These are phyloP conservation scores for Globisporangium takayamanum DNA, from an alignment of 352 stramenopile species.

Conservation along the genomic window DNA sequence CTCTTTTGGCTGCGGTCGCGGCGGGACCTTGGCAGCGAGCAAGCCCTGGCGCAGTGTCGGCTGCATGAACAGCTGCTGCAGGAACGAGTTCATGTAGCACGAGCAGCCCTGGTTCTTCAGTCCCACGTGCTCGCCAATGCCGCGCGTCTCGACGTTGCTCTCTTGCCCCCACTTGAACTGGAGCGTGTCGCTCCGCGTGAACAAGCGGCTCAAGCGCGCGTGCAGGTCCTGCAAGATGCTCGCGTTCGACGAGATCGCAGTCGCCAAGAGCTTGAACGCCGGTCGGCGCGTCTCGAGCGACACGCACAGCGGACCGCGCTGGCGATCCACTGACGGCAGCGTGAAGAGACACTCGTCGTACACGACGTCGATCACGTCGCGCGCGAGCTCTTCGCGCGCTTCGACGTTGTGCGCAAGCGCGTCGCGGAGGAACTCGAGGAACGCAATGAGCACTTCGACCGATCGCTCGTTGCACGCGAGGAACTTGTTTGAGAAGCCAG, in stretches of 20 bases:
- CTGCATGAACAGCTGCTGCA: slow-evolving; percentile 97
- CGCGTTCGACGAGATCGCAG: slow-evolving; percentile 61
- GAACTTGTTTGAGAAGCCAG: slow-evolving; percentile 76
- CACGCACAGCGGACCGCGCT: slow-evolving; percentile 64
- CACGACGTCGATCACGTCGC: slow-evolving; percentile 69
- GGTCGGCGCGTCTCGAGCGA: slow-evolving; percentile 70
- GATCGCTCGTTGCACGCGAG: slow-evolving; percentile 64
- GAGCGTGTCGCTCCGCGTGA: slow-evolving; percentile 53
- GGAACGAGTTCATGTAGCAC: slow-evolving; percentile 99
- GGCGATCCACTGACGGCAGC: slow-evolving; percentile 53
- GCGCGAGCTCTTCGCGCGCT: slow-evolving; percentile 44
- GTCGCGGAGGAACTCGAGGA: slow-evolving; percentile 73
- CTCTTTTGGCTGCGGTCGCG: slow-evolving; percentile 42
- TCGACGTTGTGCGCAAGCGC: slow-evolving; percentile 49
- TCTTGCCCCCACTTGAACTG: slow-evolving; percentile 80
- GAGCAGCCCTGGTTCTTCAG: slow-evolving; percentile 99
- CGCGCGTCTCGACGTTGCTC: slow-evolving; percentile 72
- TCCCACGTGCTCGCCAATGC: slow-evolving; percentile 84
- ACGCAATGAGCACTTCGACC: slow-evolving; percentile 62
- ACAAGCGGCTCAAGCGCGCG: slow-evolving; percentile 46
- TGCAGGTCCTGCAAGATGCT: slow-evolving; percentile 59
- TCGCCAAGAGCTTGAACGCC: slow-evolving; percentile 77
- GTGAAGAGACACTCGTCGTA: slow-evolving; percentile 85
- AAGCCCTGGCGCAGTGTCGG: slow-evolving; percentile 73
- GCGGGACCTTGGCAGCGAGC: slow-evolving; percentile 59